A percentile compares a stretch with the other conserved stretches of the same genome.
phyloP scores from a whole-genome alignment of 768 basidiomycete genomes.

The Panus rudis region DNA sequence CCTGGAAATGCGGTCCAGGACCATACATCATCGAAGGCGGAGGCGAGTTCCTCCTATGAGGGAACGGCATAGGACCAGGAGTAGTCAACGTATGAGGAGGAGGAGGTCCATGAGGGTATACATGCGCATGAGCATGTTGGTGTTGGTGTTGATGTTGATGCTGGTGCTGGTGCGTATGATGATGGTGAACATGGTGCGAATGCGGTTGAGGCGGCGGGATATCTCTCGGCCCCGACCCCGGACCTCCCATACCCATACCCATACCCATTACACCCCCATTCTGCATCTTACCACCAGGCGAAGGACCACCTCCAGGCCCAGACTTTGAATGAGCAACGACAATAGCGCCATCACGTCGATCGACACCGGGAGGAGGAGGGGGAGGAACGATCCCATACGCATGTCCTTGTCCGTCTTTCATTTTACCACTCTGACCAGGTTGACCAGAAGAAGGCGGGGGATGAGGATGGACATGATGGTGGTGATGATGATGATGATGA shows the following conservation, averaged over 20 bases:
- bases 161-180: conserved; percentile 17
- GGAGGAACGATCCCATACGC: too few species aligned
- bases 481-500: conserved; percentile 17
- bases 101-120: conserved; percentile 9
- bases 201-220: conserved; percentile 1
- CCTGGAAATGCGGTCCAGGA: too few species aligned
- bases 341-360: too few species aligned
- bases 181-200: conserved; percentile 9
- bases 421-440: not conserved
- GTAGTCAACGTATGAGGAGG: conserved; percentile 9
- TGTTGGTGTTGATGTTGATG: conserved; percentile 18
- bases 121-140: conserved; percentile 14
- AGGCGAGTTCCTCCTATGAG: conserved; percentile 1
- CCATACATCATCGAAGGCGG: too few species aligned
- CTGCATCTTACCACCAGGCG: conserved; percentile 10
- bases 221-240: too few species aligned
- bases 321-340: not conserved
- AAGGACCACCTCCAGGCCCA: conserved; percentile 2
- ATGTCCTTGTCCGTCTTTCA: too few species aligned
- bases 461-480: conserved; percentile 19
- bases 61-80: conserved; percentile 7
- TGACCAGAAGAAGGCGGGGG: conserved; percentile 5
- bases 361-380: too few species aligned
- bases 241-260: too few species aligned
- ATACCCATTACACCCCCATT: too few species aligned